Conservation (phyloP, 805 yeast species). For the Candida rishiriensis region DNA sequence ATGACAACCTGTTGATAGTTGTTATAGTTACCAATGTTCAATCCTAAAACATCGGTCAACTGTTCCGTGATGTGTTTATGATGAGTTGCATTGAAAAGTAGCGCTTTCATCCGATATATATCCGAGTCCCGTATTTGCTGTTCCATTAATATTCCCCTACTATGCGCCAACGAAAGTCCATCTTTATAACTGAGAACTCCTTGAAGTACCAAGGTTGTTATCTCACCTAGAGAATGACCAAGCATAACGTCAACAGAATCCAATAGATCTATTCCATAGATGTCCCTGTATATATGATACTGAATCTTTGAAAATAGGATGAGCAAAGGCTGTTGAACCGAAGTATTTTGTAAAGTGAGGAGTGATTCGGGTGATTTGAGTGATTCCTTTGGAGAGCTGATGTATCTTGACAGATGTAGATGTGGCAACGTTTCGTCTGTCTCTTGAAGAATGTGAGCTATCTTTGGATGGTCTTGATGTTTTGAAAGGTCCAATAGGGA, state of each 20-base stretch:
- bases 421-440: conserved; percentile 21
- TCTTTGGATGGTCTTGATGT: conserved; percentile 5
- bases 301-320: conserved; percentile 24
- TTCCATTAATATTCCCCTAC: conserved; percentile 32
- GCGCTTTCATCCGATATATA: conserved; percentile 33
- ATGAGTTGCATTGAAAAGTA: conserved; percentile 25
- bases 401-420: conserved; percentile 15
- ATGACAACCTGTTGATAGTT: conserved; percentile 32
- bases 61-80: conserved; percentile 13
- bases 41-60: conserved; percentile 9
- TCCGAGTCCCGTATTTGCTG: conserved; percentile 8
- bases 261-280: conserved; percentile 20
- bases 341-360: conserved; percentile 18
- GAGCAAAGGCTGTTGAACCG: conserved; percentile 31
- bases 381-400: conserved; percentile 10
- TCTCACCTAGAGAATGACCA: conserved; percentile 36
- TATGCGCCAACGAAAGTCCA: conserved; percentile 23
- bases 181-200: conserved; percentile 20
- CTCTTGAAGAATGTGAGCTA: conserved; percentile 9
- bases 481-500: conserved; percentile 9
- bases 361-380: not conserved
- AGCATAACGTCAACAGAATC: conserved; percentile 19
- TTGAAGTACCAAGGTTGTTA: conserved; percentile 27
- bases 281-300: conserved; percentile 11
- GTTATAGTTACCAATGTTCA: conserved; percentile 29